Percentiles rank a stretch among this genome's conserved stretches.
phyloP scores from a whole-genome alignment of 2,329 filamentous ascomycete genomes.

The Colletotrichum costaricense region DNA sequence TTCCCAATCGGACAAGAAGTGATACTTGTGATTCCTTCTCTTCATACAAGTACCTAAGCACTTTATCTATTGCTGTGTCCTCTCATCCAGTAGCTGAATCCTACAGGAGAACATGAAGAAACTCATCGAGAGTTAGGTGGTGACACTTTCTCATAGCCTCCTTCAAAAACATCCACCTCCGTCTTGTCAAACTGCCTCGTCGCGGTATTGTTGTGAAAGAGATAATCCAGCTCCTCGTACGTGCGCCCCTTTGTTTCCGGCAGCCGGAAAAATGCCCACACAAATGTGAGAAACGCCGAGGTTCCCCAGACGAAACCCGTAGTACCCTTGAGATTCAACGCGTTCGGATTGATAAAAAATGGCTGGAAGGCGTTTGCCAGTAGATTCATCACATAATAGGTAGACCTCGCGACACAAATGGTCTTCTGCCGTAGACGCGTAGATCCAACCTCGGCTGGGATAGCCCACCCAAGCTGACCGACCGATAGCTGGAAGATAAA shows the following conservation, averaged over 20 bases:
- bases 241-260: slow-evolving; percentile 41
- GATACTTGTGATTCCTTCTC: background rate
- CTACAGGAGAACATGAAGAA: background rate
- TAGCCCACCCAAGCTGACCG: slow-evolving; percentile 38
- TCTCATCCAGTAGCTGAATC: background rate
- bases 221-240: slow-evolving; percentile 40
- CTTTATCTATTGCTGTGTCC: background rate
- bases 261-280: slow-evolving; percentile 40
- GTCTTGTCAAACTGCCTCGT: slow-evolving; percentile 9
- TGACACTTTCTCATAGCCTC: background rate
- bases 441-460: slow-evolving; percentile 45
- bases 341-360: slow-evolving; percentile 51
- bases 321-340: slow-evolving; percentile 50
- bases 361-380: slow-evolving; percentile 42
- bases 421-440: slow-evolving; percentile 47
- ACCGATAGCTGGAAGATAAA: slow-evolving; percentile 30
- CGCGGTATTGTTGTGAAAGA: slow-evolving; percentile 19
- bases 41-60: background rate
- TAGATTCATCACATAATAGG: slow-evolving; percentile 36
- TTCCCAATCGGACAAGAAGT: no score
- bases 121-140: background rate
- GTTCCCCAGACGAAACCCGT: slow-evolving; percentile 39
- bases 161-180: slow-evolving; percentile 9
- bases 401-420: slow-evolving; percentile 45
- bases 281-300: slow-evolving; percentile 29